A percentile compares a stretch with the other conserved stretches of the same genome.
These are phyloP conservation scores for Hortiboletus campestris DNA, from an alignment of 768 basidiomycete species.

Conservation along the genomic window DNA sequence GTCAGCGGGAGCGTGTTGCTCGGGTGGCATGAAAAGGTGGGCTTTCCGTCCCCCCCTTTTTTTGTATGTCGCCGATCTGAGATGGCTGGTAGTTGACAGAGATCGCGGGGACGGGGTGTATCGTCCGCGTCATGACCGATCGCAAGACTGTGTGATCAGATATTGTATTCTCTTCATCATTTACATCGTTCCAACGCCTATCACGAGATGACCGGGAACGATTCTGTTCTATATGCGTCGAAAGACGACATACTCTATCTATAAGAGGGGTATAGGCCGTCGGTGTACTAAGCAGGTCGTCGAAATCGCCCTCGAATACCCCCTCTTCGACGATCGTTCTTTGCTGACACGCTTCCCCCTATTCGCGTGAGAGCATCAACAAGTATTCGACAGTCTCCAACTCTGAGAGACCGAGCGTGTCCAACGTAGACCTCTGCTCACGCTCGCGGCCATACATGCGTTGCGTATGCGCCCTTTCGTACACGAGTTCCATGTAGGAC, in stretches of 20 bases:
- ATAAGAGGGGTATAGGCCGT: slow-evolving; percentile 10
- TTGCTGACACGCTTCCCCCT: slow-evolving; percentile 38
- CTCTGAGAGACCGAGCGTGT: slow-evolving; percentile 67
- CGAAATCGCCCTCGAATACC: slow-evolving; percentile 53
- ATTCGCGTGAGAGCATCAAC: slow-evolving; percentile 83
- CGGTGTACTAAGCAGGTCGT: slow-evolving; percentile 7
- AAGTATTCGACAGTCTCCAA: slow-evolving; percentile 75
- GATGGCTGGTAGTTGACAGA: slow-evolving; percentile 70
- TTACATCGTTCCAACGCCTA: neutral
- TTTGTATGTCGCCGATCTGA: too few relatives aligned
- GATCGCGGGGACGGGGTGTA: slow-evolving; percentile 90
- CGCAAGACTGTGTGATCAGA: slow-evolving; percentile 48
- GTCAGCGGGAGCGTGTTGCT: slow-evolving; percentile 61
- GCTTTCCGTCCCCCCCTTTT: slow-evolving; percentile 13
- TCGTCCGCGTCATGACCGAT: slow-evolving; percentile 83
- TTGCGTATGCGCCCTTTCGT: slow-evolving; percentile 43
- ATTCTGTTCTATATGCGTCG: slow-evolving; percentile 1
- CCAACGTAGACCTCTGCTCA: slow-evolving; percentile 56
- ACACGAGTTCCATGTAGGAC: slow-evolving; percentile 41
- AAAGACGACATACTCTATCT: neutral
- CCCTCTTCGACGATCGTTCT: slow-evolving; percentile 45
- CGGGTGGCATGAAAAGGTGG: slow-evolving; percentile 96
- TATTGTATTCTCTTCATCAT: neutral
- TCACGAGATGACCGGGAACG: neutral
- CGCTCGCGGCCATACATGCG: slow-evolving; percentile 46